Percentiles rank a stretch among this genome's conserved stretches.
phyloP scores from a whole-genome alignment of 768 basidiomycete genomes.

The Mrakia hoshinonis region DNA sequence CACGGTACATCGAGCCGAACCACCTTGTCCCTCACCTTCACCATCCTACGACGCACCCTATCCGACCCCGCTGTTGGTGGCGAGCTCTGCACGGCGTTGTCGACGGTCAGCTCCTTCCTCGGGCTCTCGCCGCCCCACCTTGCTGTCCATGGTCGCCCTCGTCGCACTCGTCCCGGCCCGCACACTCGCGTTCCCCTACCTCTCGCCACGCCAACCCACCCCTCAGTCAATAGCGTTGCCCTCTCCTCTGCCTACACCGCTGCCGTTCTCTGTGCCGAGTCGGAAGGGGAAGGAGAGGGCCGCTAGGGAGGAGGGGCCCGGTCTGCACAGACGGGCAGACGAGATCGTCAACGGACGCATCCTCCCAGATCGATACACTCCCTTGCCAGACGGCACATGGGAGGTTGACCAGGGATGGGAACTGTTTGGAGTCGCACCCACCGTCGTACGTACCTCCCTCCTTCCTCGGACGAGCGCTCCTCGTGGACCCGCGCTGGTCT shows the following conservation, averaged over 20 bases:
- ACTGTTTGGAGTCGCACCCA: constrained; percentile 5
- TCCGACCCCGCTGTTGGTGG: no score
- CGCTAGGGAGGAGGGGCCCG: not conserved
- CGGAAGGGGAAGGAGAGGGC: constrained; percentile 9
- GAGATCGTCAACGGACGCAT: not conserved
- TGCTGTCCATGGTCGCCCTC: not conserved
- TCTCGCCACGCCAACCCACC: not conserved
- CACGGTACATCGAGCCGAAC: no score
- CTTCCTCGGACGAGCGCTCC: not conserved
- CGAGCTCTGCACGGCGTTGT: not conserved
- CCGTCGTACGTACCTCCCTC: not conserved
- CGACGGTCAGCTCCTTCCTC: not conserved
- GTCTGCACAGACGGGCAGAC: not conserved
- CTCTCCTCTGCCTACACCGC: not conserved
- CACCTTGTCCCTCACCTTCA: no score
- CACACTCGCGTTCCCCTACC: constrained; percentile 1
- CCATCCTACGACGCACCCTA: no score
- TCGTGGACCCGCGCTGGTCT: not conserved
- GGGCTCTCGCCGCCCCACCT: not conserved
- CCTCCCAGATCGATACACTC: not conserved
- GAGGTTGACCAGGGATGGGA: not conserved
- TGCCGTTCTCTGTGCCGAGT: not conserved
- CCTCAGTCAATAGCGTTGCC: not conserved
- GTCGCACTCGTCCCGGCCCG: not conserved
- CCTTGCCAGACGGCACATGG: not conserved